Percentiles rank a stretch among this genome's conserved stretches.
These are phyloP conservation scores for Zoysia matrella DNA, from an alignment of 202 grass and related monocot species.

Conservation along the genomic window DNA sequence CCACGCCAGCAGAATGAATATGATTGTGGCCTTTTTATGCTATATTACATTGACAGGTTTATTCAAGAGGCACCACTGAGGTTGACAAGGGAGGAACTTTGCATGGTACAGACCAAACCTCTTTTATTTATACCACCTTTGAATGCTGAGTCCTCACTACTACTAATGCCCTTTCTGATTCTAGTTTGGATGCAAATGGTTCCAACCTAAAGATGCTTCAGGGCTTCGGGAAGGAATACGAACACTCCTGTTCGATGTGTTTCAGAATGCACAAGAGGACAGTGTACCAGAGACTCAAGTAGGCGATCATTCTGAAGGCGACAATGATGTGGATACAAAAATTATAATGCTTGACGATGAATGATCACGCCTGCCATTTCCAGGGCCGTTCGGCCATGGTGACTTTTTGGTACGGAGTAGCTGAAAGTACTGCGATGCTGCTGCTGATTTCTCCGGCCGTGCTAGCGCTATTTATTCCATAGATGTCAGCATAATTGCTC, in stretches of 20 bases:
- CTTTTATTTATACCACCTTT: slow-evolving; percentile 9
- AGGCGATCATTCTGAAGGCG: slow-evolving; percentile 8
- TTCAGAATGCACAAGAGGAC: slow-evolving; percentile 41
- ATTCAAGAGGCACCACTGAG: slow-evolving; percentile 51
- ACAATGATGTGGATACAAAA: neutral
- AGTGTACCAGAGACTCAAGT: slow-evolving; percentile 20
- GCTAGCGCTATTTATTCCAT: no score
- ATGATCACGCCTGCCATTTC: slow-evolving; percentile 1
- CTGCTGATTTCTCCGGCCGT: no score
- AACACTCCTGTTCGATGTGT: slow-evolving; percentile 48
- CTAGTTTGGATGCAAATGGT: slow-evolving; percentile 83
- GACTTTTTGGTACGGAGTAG: neutral
- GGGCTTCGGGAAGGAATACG: slow-evolving; percentile 53
- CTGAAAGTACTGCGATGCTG: no score
- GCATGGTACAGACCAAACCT: slow-evolving; percentile 37
- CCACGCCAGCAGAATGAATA: slow-evolving; percentile 45
- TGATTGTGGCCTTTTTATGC: slow-evolving; percentile 54
- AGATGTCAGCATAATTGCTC: no score
- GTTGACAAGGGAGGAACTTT: slow-evolving; percentile 29
- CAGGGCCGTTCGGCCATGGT: neutral
- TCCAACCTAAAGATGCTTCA: slow-evolving; percentile 62
- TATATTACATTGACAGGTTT: slow-evolving; percentile 53
- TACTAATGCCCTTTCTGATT: slow-evolving; percentile 21
- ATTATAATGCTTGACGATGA: slow-evolving; percentile 8
- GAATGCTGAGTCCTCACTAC: slow-evolving; percentile 22